Evolutionary conservation across 768 basidiomycete species (phyloP).

Genomic region (Naematelia encephala): DNA sequence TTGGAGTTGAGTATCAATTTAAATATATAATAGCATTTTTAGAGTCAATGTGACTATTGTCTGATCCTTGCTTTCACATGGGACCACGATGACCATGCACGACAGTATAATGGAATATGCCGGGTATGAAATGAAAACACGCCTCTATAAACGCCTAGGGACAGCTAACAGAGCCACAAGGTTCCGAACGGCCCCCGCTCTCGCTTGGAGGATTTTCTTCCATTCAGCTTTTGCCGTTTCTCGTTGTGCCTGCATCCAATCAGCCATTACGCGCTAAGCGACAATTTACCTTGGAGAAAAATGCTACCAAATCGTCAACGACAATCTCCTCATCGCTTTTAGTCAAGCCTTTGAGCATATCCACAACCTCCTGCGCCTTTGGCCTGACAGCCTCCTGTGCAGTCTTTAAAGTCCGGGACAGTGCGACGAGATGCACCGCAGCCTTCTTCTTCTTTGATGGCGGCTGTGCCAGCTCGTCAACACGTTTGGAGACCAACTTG

Average conservation of each 20-base stretch:
- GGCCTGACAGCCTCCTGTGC: not conserved
- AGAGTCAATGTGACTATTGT: too few relatives aligned
- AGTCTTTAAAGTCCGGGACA: not conserved
- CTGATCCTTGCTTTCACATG: not conserved
- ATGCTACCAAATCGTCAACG: not conserved
- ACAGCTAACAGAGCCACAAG: not conserved
- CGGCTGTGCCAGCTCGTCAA: not conserved
- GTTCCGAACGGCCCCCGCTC: not conserved
- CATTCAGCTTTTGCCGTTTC: not conserved
- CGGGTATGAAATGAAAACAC: not conserved
- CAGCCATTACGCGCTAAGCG: not conserved
- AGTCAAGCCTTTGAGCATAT: not conserved
- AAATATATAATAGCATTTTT: not conserved
- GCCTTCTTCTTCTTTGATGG: not conserved
- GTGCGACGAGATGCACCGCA: not conserved
- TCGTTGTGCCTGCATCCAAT: not conserved
- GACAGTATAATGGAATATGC: not conserved
- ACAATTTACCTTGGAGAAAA: not conserved
- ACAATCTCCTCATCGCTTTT: not conserved
- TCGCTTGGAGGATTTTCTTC: not conserved
- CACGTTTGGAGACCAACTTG: not conserved
- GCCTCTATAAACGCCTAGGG: too few relatives aligned
- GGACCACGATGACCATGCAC: too few relatives aligned
- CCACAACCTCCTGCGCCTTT: not conserved
- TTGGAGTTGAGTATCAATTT: conserved; percentile 17